Percentiles rank a stretch among this genome's conserved stretches.
Evolutionary conservation across 2,329 filamentous ascomycete genomes (phyloP).

Genomic region (Claviceps quebecensis): DNA sequence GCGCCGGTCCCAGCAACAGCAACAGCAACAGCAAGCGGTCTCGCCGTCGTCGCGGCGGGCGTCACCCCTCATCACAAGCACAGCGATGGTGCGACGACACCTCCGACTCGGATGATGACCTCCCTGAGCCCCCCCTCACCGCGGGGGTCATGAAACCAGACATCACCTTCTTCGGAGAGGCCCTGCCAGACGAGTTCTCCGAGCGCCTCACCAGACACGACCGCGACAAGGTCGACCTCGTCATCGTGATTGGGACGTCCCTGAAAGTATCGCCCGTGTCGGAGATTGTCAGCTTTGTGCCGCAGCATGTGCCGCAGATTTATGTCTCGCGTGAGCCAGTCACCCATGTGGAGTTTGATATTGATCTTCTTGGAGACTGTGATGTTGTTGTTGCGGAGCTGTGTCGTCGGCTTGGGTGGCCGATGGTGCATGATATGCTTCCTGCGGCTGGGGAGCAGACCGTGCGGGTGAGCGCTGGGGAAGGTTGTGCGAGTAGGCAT

Average conservation of each 20-base stretch:
- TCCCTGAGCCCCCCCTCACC: constrained; percentile 50
- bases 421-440: constrained; percentile 69
- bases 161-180: constrained; percentile 95
- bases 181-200: constrained; percentile 72
- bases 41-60: too few species aligned
- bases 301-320: constrained; percentile 71
- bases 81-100: constrained; percentile 22
- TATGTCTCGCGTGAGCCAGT: constrained; percentile 81
- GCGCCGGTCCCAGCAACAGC: constrained; percentile 14
- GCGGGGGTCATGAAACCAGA: constrained; percentile 89
- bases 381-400: constrained; percentile 83
- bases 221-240: constrained; percentile 65
- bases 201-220: constrained; percentile 70
- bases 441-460: constrained; percentile 48
- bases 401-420: constrained; percentile 69
- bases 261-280: constrained; percentile 92
- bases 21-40: neutral
- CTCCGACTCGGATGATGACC: constrained; percentile 33
- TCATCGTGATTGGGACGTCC: constrained; percentile 91
- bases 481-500: constrained; percentile 23
- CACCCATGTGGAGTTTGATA: constrained; percentile 84
- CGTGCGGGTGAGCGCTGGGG: constrained; percentile 36
- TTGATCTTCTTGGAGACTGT: constrained; percentile 90
- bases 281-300: constrained; percentile 72
- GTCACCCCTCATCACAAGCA: neutral